phyloP scores from a whole-genome alignment of 441 rosid genomes.

The Pelargonium cotyledonis region DNA sequence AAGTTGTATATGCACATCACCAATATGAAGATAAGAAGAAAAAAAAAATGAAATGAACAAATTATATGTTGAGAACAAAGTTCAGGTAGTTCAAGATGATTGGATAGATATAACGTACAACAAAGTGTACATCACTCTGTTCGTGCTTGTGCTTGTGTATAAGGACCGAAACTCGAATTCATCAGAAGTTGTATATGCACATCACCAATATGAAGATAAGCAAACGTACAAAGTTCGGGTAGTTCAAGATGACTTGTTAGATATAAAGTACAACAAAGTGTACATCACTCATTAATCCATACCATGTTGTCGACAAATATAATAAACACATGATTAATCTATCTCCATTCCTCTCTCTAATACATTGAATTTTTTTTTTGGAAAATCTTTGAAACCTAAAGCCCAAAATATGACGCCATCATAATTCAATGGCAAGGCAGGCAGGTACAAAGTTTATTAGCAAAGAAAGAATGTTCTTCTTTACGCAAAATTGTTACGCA shows the following conservation, averaged over 20 bases:
- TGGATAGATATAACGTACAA: too few species aligned
- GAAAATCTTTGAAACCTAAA: background rate
- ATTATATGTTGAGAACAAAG: too few species aligned
- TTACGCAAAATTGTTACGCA: conserved; percentile 49
- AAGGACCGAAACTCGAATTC: too few species aligned
- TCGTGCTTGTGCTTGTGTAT: too few species aligned
- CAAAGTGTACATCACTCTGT: too few species aligned
- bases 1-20: too few species aligned
- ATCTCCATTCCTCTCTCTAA: background rate
- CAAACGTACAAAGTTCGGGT: background rate
- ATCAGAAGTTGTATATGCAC: too few species aligned
- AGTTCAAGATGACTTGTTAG: background rate
- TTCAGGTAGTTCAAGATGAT: too few species aligned
- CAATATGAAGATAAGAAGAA: too few species aligned
- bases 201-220: too few species aligned
- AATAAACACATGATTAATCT: background rate
- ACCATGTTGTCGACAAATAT: background rate
- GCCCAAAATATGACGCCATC: background rate
- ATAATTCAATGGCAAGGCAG: background rate
- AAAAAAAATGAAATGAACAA: too few species aligned
- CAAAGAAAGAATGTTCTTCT: conserved; percentile 17
- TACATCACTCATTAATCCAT: background rate
- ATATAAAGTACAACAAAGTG: background rate
- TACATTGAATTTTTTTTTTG: too few species aligned
- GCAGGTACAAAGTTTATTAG: background rate